Base-by-base conservation (phyloP, 352 stramenopile genomes). In the Phytophthora cajani region DNA sequence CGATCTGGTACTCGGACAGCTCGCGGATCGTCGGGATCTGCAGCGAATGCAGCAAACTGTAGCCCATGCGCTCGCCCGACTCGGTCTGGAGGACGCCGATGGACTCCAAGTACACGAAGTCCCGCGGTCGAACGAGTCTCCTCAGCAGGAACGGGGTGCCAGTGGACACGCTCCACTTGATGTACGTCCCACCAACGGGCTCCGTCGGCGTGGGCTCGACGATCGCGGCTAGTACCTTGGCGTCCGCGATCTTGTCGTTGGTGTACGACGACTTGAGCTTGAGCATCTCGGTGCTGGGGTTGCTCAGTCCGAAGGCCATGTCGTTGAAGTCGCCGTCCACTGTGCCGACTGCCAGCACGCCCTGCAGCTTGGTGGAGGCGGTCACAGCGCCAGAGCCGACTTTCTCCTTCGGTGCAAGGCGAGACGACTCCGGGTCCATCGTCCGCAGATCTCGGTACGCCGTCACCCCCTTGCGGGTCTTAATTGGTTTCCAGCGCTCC, bases 21-120 rank as follows among this genome's bases (percentile, higher is more conserved):
- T 73, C 27, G 5, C 58, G 56, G 25, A 80, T 82, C 21, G 64
- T 63, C 9, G 73, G 71, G 36, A 85, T 85, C n/a, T 79, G 69
- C 12, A 88, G 69, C 52, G 74, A 85, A 62, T 89, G 77, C 19
- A 87, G 60, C 19, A 89, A 66, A 44, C 82, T 75, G 67, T 73
- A 89, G 53, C 79, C 78, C 44, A 87, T 72, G 23, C 66, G 60
- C 12, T 87, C 77, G 5, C 68, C 75, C 1, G 67, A 72, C 0
- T 61, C 47, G 11, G 62, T 58, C 1, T 76, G 72, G 1, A 70
- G 25, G 27, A 80, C 69, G 0, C 80, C 78, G 25, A 67, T 80
- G 23, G 75, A 71, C 50, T 89, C 79, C 42, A 89, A 57, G 44
- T 79, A 86, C 27, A 87, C 71, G 49, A 82, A 78, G 59, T 88